Base-by-base conservation (phyloP, 768 basidiomycete genomes). In the Candolleomyces efflorescens region DNA sequence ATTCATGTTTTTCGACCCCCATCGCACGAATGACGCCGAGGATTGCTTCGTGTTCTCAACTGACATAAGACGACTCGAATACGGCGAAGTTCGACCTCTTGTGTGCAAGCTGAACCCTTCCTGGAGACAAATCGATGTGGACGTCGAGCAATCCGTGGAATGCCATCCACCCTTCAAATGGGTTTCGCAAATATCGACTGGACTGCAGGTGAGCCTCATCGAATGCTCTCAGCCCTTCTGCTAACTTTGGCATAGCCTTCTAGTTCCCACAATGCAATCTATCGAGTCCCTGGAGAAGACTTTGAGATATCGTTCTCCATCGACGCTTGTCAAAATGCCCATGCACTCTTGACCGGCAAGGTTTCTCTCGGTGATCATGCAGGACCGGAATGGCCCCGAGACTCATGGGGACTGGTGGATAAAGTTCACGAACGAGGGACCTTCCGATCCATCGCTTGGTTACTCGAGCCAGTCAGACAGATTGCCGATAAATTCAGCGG, bases 1-100 rank as follows among this genome's bases (percentile, higher is more conserved):
- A 11, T 93, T 86, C 74, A 76, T 92, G 76, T 80, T 97, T 64
- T 82, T 97, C 63, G 93, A 97, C 67, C 93, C 94, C 13, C 86
- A 89, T 36, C 83, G 94, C 0, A 92, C 91, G 3, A 83, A 86
- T 55, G 78, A 86, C 36, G 78, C 79, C 2, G 82, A 92, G 32
- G 95, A 98, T 65, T 77, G 79, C 3, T 97, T 92, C 67, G 87
- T 92, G 15, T 94, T 98, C 67, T 90, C 94, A 0, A 87, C 82
- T 45, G 86, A 81, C 64, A 92, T 79, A 49, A 78, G 89, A 50
- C 80, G 94, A 52, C 82, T 89, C 45, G 91, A 93, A 64, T 94
- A 85, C 65, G 88, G 89, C 53, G 90, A 92, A 66, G 82, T 83
- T 54, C 80, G 95, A 7, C 88, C 92, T 0, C 78, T 93, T 55